Evolutionary conservation across 1,284 basidiomycete species (phyloP), one percentile per base, ranked within the genome.

Genomic region (Grifola frondosa): DNA sequence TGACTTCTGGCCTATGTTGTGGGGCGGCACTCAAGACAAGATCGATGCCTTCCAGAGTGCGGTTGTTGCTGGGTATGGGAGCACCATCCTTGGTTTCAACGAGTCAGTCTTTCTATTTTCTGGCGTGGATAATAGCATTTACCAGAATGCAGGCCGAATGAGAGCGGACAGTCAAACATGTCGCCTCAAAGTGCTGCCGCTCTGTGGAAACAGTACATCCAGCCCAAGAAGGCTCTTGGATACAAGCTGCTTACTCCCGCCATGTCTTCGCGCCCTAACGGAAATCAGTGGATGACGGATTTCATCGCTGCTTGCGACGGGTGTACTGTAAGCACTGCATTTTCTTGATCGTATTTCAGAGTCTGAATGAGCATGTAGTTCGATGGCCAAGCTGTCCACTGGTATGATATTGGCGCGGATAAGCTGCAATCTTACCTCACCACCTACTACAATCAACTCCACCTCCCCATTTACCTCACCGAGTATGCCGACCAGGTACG

Each of bases 401-500:
- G 67, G 62, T 92, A 92, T 61, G 81, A 75, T 40, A 74, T 70
- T 13, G 53, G 70, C 10, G 56, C 75, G 0, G 44, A 69, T 0
- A 68, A 67, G 11, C 74, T 91, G 56, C 73, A 80, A 34, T 38
- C 49, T 4, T 82, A 80, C 57, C 60, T 84, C 26, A 59, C 60
- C 11, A 55, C 70, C 6, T 80, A 78, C 62, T 65, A 88, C 59
- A 56, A 52, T 65, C 19, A 58, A 63, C 40, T 56, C 31, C 35
- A 35, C 10, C 38, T 53, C 41, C 68, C 69, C 12, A 70, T 91
- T 42, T 75, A 71, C 74, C 63, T 87, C 40, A 89, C 87, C 4
- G 89, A 91, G 61, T 80, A 76, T 57, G 84, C 81, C 49, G 80
- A 78, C 65, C 70, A 80, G 68, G 81, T 81, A 51, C 22, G 59